Evolutionary conservation across 768 basidiomycete species (phyloP), one percentile per base, ranked within the genome.

Genomic region (Tylopilus sp.): DNA sequence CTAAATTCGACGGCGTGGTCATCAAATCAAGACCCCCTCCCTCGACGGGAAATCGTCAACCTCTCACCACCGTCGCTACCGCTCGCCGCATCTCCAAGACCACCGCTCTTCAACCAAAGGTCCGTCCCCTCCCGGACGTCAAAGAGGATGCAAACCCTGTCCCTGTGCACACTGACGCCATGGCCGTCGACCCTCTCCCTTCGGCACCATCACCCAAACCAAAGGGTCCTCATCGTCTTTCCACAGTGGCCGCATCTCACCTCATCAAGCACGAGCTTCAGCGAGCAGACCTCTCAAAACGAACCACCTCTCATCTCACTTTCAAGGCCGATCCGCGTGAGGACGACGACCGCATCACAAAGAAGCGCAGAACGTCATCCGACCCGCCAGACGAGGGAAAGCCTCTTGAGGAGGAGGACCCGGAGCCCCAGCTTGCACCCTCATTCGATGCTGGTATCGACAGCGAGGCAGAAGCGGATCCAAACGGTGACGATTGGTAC

Each of bases 281-380:
- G 6, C 65, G 66, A 18, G 60, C 25, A 9, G 61, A 69, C 18
- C 11, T 69, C 1, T 45, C 68, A 1, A 65, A 61, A 33, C 63
- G 68, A 20, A 68, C 75, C 22, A 60, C 75, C 20, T 53, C 68
- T 62, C 40, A 64, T 71, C 40, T 52, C 56, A 30, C 65, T 21
- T 52, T 69, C 46, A 63, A 65, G 38, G 68, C 72, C 17, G 75
- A 74, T 2, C 5, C 43, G n/a, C 54, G 82, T 23, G 77, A 78
- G n/a, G 79, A 75, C 21, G 87, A 75, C 10, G 68, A 71, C 35
- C 84, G 82, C 17, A 81, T 75, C 3, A 79, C 78, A 59, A 92
- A 92, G 76, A 87, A 88, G 67, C 79, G 85, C 56, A 76, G 87
- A 41, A 86, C 88, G 5, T 89, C 88, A 1, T 85, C 88, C 3